A percentile compares a stretch with the other conserved stretches of the same genome.
Conservation (phyloP, 148 eudicot genomes). For the Camellia japonica region DNA sequence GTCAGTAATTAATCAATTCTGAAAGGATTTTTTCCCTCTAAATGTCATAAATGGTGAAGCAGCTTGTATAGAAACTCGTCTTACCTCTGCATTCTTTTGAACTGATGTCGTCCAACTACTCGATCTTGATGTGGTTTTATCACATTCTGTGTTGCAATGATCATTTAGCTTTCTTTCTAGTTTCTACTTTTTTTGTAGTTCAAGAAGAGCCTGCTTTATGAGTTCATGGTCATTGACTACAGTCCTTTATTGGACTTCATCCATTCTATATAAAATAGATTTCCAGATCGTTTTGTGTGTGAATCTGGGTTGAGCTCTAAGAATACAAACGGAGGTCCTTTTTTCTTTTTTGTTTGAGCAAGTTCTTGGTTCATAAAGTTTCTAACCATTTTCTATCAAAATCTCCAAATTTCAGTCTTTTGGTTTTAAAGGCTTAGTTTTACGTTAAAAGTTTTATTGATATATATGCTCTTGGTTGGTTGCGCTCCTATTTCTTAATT, state of each 20-base stretch:
- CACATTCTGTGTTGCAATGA: background rate
- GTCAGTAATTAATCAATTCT: no score
- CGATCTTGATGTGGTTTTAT: no score
- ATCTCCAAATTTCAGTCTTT: background rate
- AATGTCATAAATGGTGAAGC: no score
- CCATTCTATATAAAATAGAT: background rate
- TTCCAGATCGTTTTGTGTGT: background rate
- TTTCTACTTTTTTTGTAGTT: background rate
- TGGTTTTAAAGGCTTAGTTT: no score
- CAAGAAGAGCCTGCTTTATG: background rate
- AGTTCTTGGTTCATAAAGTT: background rate
- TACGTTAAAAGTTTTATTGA: background rate
- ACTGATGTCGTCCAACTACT: no score
- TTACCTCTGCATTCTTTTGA: no score
- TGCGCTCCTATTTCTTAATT: conserved; percentile 1
- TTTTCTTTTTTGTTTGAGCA: background rate
- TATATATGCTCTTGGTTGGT: background rate
- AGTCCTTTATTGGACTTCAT: background rate
- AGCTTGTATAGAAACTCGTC: no score
- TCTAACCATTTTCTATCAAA: background rate
- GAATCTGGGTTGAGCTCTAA: background rate
- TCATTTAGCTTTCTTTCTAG: background rate
- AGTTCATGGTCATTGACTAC: background rate
- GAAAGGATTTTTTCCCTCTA: no score
- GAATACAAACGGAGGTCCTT: background rate